Base-by-base conservation (phyloP, 2,329 filamentous ascomycete genomes). In the Alternaria arborescens region DNA sequence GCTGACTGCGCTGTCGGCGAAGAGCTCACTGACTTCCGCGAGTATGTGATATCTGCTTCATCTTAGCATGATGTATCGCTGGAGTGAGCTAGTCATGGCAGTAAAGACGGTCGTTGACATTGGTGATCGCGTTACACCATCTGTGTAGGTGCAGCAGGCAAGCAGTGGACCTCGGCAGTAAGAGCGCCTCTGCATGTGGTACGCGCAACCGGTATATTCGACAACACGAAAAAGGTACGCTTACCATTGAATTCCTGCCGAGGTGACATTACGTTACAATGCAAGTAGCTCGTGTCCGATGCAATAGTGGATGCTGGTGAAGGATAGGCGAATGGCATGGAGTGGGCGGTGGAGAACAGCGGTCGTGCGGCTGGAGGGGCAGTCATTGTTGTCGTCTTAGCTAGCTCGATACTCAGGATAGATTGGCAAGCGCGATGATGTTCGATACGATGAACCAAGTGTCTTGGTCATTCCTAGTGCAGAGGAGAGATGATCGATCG, bases 221-320 rank as follows among this genome's bases (percentile, higher is more conserved):
- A 55, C 32, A 36, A 64, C 12, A 52, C 34, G 58, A 64, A 60
- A 60, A 60, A 34, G 28, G 26, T 20, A 52, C 36, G 64, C 72
- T 69, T 66, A 76, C 74, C 67, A 60, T 70, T 63, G 34, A 34
- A 18, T 42, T 68, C 52, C n/a, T 62, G 56, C 18, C 57, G 69
- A 34, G 70, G 67, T 48, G 66, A 57, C 73, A 73, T 74, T 14
- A 66, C 55, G 30, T 52, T 41, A 71, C 71, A 75, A 28, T 64
- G 58, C 26, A 57, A 65, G 43, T 58, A 65, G 43, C 60, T 61
- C 57, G 69, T 66, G 55, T 69, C 69, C 28, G 68, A 69, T 20
- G 60, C 53, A 24, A 66, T 54, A 20, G 66, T 61, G n/a, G 71
- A 70, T 26, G 66, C 61, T 44, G 74, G 71, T 38, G 71, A 69